A percentile compares a stretch with the other conserved stretches of the same genome.
Evolutionary conservation across 106 monocot species (phyloP).

Genomic region (Phalaenopsis equestris): DNA sequence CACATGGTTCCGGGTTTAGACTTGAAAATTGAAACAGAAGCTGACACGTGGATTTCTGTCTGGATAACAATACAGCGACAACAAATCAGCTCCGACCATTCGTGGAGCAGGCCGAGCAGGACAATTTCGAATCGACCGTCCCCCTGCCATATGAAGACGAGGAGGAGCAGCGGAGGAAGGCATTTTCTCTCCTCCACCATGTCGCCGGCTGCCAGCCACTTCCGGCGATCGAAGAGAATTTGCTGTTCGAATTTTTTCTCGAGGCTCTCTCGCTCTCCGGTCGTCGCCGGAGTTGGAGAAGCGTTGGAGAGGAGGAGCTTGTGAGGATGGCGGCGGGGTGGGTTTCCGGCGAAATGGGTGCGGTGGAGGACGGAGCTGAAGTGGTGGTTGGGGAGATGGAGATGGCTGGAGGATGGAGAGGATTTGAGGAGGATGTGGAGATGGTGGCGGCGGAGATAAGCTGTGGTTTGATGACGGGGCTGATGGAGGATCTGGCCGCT

Average conservation of each 20-base stretch:
- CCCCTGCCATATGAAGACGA: background rate
- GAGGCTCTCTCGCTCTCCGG: conserved; percentile 15
- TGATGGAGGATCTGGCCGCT: background rate
- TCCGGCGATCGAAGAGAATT: conserved; percentile 10
- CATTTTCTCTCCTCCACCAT: conserved; percentile 12
- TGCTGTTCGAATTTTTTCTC: conserved; percentile 49
- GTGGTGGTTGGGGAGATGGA: conserved; percentile 38
- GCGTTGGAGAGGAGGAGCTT: conserved; percentile 4
- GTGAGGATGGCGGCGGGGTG: conserved; percentile 24
- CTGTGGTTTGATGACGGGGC: background rate
- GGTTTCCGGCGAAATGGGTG: conserved; percentile 21
- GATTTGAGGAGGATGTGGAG: conserved; percentile 13
- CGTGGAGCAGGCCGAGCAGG: conserved; percentile 20
- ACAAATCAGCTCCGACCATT: conserved; percentile 40
- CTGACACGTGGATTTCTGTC: too few species aligned
- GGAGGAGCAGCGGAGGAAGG: background rate
- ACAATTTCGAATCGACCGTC: background rate
- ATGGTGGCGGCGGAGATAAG: conserved; percentile 20
- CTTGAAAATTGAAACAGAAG: too few species aligned
- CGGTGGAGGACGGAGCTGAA: conserved; percentile 3
- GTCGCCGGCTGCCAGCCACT: background rate
- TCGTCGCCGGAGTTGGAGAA: background rate
- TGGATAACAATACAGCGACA: conserved; percentile 24
- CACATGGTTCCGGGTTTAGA: too few species aligned
- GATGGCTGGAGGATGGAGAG: conserved; percentile 25